These are phyloP conservation scores for Caulochytrium protostelioides DNA, from an alignment of 371 early-diverging fungal species.

Conservation along the genomic window DNA sequence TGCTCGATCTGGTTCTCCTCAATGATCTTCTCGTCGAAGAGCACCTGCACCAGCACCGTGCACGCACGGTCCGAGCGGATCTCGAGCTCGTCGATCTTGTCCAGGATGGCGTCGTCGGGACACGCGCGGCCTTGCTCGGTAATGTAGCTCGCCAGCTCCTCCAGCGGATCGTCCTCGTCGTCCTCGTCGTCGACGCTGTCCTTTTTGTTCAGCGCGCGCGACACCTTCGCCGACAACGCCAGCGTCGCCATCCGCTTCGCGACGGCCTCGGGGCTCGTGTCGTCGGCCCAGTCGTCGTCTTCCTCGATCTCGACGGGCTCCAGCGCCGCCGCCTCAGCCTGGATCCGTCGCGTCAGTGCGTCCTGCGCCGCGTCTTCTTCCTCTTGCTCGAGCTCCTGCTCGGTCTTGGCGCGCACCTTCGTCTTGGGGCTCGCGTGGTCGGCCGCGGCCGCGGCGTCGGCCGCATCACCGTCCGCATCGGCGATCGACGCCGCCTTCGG, in stretches of 20 bases:
- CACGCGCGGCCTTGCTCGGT: slow-evolving; percentile 10
- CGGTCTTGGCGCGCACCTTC: too few species aligned
- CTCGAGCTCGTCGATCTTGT: slow-evolving; percentile 51
- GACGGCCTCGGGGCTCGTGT: slow-evolving; percentile 56
- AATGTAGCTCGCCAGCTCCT: slow-evolving; percentile 17
- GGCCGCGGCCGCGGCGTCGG: slow-evolving; percentile 16
- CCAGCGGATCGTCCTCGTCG: slow-evolving; percentile 30
- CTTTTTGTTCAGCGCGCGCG: slow-evolving; percentile 4
- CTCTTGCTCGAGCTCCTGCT: too few species aligned
- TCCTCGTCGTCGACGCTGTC: slow-evolving; percentile 32
- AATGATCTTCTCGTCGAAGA: slow-evolving; percentile 16
- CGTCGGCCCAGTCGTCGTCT: slow-evolving; percentile 62
- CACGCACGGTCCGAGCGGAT: slow-evolving; percentile 39
- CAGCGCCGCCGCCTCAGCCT: slow-evolving; percentile 42
- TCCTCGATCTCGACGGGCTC: slow-evolving; percentile 33
- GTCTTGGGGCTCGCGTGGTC: slow-evolving; percentile 6
- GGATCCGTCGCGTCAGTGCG: slow-evolving; percentile 46
- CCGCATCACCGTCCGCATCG: slow-evolving; percentile 17
- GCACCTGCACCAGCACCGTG: slow-evolving; percentile 15
- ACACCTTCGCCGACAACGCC: slow-evolving; percentile 10
- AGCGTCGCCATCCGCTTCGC: slow-evolving; percentile 51
- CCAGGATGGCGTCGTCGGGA: slow-evolving; percentile 43
- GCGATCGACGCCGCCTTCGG: neutral
- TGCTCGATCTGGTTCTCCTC: slow-evolving; percentile 12
- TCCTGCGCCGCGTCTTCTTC: slow-evolving; percentile 33